Conservation (phyloP, 2,329 filamentous ascomycete genomes). For the Xylaria sp. region DNA sequence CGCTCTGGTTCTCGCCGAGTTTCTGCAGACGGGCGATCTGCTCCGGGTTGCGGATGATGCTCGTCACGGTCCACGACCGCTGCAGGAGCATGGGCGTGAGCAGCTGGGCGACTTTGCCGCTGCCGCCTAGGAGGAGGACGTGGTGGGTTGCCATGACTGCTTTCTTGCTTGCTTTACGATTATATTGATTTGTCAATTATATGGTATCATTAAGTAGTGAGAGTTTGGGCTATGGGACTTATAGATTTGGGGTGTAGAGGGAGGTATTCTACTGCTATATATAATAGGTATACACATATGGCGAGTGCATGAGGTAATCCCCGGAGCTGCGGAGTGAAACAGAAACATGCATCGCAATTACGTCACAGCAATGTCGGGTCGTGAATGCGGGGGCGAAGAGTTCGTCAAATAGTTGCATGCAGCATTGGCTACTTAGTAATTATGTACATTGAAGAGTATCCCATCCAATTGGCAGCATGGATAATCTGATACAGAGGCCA, state of each 20-base stretch:
- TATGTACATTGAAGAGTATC: not conserved
- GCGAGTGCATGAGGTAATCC: not conserved
- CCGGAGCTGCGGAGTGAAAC: constrained; percentile 21
- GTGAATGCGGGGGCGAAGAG: constrained; percentile 22
- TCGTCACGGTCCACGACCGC: constrained; percentile 80
- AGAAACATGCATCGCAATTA: constrained; percentile 25
- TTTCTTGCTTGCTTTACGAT: not conserved
- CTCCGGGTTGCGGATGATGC: constrained; percentile 77
- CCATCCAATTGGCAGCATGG: too few species aligned
- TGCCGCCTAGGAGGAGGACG: constrained; percentile 81
- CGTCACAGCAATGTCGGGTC: constrained; percentile 17
- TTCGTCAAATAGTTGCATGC: not conserved
- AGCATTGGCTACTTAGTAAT: not conserved
- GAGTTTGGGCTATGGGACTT: too few species aligned
- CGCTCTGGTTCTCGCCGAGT: constrained; percentile 67
- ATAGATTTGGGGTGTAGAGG: not conserved
- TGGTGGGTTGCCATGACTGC: constrained; percentile 49
- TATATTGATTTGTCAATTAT: not conserved
- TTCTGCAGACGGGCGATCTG: constrained; percentile 73
- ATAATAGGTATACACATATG: not conserved
- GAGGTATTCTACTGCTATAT: too few species aligned
- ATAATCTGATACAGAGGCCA: not conserved
- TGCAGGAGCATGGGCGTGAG: constrained; percentile 81
- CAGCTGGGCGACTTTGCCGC: constrained; percentile 80
- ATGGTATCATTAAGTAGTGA: not conserved